These are phyloP conservation scores for Russula abietina DNA, from an alignment of 768 basidiomycete species.

Conservation along the genomic window DNA sequence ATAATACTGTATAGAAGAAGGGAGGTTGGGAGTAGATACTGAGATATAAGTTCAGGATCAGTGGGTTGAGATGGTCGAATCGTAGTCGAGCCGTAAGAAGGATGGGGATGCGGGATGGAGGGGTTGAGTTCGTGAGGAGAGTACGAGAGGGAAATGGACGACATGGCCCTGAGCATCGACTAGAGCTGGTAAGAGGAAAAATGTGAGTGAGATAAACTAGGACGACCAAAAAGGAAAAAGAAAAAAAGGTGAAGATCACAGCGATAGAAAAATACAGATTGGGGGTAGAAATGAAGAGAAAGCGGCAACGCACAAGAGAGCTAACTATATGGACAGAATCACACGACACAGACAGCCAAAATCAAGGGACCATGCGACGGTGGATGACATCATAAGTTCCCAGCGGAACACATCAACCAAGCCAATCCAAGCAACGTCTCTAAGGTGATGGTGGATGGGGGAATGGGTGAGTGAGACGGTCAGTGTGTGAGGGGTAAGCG, in stretches of 20 bases:
- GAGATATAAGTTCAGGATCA: conserved; percentile 5
- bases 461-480: background rate
- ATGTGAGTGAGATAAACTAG: background rate
- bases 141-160: background rate
- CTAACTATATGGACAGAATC: background rate
- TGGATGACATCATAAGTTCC: background rate
- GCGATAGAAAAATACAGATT: background rate
- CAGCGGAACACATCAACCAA: background rate
- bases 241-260: background rate
- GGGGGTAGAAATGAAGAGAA: background rate
- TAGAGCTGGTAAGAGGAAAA: background rate
- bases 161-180: background rate
- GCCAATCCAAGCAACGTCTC: background rate
- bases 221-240: background rate
- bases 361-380: background rate
- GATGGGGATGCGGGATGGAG: background rate
- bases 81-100: background rate
- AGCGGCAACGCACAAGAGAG: background rate
- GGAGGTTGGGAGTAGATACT: background rate
- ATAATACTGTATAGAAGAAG: background rate
- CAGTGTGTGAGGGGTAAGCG: background rate
- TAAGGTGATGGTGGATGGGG: background rate
- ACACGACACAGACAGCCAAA: background rate
- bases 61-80: background rate
- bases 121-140: conserved; percentile 1